phyloP scores from a whole-genome alignment of 139 green algal genomes.

The Volvox reticuliferus region DNA sequence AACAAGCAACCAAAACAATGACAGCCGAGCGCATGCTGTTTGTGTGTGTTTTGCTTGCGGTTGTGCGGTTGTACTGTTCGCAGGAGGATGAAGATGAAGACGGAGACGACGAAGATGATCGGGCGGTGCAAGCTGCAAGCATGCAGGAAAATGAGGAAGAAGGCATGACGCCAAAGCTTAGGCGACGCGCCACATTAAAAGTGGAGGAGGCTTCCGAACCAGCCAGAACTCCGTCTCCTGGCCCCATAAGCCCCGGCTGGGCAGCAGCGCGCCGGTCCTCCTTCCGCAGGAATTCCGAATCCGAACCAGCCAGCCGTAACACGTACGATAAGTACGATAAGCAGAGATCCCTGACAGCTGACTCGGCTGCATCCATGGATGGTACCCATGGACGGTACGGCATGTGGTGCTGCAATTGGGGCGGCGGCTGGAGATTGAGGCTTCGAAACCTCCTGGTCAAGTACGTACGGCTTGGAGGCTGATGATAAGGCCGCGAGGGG shows the following conservation, averaged over 20 bases:
- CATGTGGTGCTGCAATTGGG: neutral
- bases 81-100: slow-evolving; percentile 20
- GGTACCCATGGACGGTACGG: too few species aligned
- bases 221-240: neutral
- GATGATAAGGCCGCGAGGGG: too few species aligned
- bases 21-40: too few species aligned
- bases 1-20: too few species aligned
- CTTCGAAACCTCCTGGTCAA: neutral
- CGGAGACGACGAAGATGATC: slow-evolving; percentile 3
- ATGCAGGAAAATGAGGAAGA: neutral
- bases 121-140: neutral
- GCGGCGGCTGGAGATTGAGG: neutral
- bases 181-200: neutral
- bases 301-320: neutral
- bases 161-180: neutral
- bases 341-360: neutral
- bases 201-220: neutral
- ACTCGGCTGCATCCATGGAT: neutral
- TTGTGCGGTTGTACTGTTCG: neutral
- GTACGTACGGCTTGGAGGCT: neutral
- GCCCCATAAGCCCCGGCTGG: neutral
- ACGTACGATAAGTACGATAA: neutral
- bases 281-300: neutral
- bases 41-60: too few species aligned
- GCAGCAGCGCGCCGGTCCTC: too few species aligned